Evolutionary conservation across 768 basidiomycete genomes (phyloP), one percentile per base, ranked within the genome.

Genomic region (Coprinellus aureogranulatus): DNA sequence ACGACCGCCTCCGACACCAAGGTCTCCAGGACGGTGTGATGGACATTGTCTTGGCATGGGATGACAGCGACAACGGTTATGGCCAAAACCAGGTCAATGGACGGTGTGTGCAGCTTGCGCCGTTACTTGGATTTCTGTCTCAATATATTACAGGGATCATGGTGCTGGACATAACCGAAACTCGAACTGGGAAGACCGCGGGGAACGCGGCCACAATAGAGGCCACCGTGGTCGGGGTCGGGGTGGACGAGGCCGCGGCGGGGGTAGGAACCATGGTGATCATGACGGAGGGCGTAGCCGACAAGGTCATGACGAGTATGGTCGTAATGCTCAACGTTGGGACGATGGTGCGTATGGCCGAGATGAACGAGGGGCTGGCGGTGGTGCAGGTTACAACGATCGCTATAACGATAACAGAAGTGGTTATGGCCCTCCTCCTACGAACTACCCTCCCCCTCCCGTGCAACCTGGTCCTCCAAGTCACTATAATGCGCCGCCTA

Each of bases 11-110:
- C 60, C 81, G 92, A 49, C 88, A 91, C 57, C 85, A 90, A 72
- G 81, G 87, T 1, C 67, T 87, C 53, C 89, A 89, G 66, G 93
- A 94, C 64, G 94, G 97, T 14, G 84, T 88, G 1, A 88, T 97
- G 84, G 91, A 95, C 54, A 87, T 98, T 45, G 76, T 83, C 0
- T 92, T 90, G 62, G 89, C 89, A 30, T 96, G 92, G 89, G 94
- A 98, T 57, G 77, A 81, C 12, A 79, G 75, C 5, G 75, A 62
- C 11, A 22, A 20, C 26, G 28, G 41, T 49, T 48, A 30, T 10
- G 37, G 50, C 37, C 20, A 30, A 31, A 12, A 20, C n/a, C 34
- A 41, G 11, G 26, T 2, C 30, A 45, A 72, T 76, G 75, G 78
- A 70, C 46, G 65, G 54, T 53, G 2, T 30, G n/a, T 60, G 65